Evolutionary conservation across 352 stramenopile species (phyloP).

Genomic region (Pythium volutum): DNA sequence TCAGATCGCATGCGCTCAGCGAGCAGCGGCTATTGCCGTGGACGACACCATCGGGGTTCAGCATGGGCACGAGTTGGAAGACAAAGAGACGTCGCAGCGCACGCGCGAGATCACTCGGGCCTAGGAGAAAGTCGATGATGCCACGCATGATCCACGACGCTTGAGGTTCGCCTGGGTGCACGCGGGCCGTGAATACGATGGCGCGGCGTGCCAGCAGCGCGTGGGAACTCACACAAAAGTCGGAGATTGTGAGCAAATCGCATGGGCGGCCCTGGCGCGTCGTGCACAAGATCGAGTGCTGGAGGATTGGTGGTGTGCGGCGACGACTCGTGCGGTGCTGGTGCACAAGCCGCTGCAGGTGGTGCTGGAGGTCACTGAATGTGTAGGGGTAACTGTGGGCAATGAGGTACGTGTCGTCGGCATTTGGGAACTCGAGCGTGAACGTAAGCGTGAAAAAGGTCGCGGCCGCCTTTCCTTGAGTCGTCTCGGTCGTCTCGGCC

Average conservation of each 20-base stretch:
- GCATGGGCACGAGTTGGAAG: conserved; percentile 91
- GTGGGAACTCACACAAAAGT: conserved; percentile 34
- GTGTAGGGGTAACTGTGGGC: conserved; percentile 94
- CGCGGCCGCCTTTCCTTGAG: not conserved
- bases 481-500: not conserved
- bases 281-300: conserved; percentile 47
- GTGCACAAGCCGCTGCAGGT: conserved; percentile 46
- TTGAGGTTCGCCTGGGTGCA: conserved; percentile 90
- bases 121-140: conserved; percentile 87
- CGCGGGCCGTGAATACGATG: conserved; percentile 83
- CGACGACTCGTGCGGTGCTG: conserved; percentile 1
- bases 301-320: conserved; percentile 30
- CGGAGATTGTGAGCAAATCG: conserved; percentile 75
- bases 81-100: conserved; percentile 86
- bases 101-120: conserved; percentile 49
- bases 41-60: conserved; percentile 94
- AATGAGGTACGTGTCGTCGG: conserved; percentile 84
- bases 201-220: conserved; percentile 38
- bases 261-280: conserved; percentile 58
- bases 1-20: conserved; percentile 81
- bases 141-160: conserved; percentile 94
- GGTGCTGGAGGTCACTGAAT: conserved; percentile 66
- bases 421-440: conserved; percentile 74
- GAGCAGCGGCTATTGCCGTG: conserved; percentile 91
- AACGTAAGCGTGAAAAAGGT: conserved; percentile 90